These are phyloP conservation scores for Linaria vulgaris DNA, from an alignment of 257 asterid genomes.

Conservation along the genomic window DNA sequence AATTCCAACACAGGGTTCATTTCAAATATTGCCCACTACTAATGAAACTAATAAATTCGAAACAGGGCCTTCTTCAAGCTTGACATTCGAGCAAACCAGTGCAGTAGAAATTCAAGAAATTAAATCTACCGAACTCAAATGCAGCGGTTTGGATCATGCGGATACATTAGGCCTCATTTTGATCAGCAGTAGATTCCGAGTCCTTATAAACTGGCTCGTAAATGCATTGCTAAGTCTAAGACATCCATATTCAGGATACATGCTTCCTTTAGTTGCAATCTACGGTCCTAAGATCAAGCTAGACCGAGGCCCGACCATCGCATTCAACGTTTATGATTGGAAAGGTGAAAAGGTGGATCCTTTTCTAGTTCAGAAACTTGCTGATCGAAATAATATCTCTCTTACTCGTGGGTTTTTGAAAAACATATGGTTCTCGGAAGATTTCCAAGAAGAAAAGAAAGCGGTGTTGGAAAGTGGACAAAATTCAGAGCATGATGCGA, in stretches of 20 bases:
- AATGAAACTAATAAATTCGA: conserved; percentile 12
- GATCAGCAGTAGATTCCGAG: conserved; percentile 58
- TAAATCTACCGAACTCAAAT: conserved; percentile 31
- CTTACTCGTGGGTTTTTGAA: conserved; percentile 53
- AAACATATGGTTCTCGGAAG: conserved; percentile 48
- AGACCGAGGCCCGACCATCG: conserved; percentile 61
- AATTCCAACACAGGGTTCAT: conserved; percentile 34
- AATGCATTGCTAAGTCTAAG: conserved; percentile 56
- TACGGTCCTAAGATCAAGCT: conserved; percentile 68
- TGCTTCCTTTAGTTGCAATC: conserved; percentile 40
- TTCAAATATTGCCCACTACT: conserved; percentile 9
- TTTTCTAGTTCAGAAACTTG: conserved; percentile 65
- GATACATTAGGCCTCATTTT: conserved; percentile 59
- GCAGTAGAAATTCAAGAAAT: background rate
- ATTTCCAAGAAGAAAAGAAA: conserved; percentile 36
- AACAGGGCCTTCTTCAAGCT: conserved; percentile 25
- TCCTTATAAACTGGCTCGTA: conserved; percentile 62
- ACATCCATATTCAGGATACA: conserved; percentile 67
- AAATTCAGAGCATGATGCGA: background rate
- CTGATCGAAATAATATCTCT: conserved; percentile 67
- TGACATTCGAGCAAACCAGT: background rate
- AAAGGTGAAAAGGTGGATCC: conserved; percentile 74
- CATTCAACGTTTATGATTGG: conserved; percentile 84
- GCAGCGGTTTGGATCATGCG: conserved; percentile 68
- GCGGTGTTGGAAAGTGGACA: conserved; percentile 24